These are phyloP conservation scores for Verticillium nubilum DNA, from an alignment of 2,329 filamentous ascomycete genomes.

Conservation along the genomic window DNA sequence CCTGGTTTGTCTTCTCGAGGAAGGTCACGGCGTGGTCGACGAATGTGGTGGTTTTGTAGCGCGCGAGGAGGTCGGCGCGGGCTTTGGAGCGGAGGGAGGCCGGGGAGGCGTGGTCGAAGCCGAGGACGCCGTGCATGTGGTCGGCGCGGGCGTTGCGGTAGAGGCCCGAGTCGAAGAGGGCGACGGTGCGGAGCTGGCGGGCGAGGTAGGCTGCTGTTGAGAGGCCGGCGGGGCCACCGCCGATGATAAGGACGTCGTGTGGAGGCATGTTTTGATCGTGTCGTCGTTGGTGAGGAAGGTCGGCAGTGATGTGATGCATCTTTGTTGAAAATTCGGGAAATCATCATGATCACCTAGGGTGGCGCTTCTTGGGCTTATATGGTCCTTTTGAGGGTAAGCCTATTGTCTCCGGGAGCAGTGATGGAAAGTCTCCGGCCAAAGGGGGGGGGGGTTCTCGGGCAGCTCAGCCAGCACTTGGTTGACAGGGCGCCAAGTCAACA, in stretches of 20 bases:
- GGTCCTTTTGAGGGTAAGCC: too few relatives aligned
- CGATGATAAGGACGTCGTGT: slow-evolving; percentile 47
- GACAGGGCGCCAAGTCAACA: neutral
- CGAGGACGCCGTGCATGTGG: slow-evolving; percentile 41
- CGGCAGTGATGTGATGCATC: too few relatives aligned
- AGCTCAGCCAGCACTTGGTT: too few relatives aligned
- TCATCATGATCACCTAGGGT: too few relatives aligned
- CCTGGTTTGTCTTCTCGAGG: slow-evolving; percentile 15
- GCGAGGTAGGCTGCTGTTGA: slow-evolving; percentile 39
- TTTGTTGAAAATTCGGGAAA: too few relatives aligned
- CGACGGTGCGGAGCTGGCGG: slow-evolving; percentile 39
- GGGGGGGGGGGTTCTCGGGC: too few relatives aligned
- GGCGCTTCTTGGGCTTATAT: neutral
- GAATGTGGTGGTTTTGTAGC: slow-evolving; percentile 22
- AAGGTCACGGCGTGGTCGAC: slow-evolving; percentile 24
- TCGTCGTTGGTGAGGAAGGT: neutral
- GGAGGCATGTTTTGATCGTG: slow-evolving; percentile 6
- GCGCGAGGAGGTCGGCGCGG: slow-evolving; percentile 23
- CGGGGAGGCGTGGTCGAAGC: slow-evolving; percentile 31
- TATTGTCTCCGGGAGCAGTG: neutral
- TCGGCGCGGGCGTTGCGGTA: slow-evolving; percentile 44
- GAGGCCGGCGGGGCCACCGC: slow-evolving; percentile 47
- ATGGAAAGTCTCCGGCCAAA: slow-evolving; percentile 2
- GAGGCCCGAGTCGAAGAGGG: slow-evolving; percentile 43
- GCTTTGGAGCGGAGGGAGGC: slow-evolving; percentile 27